phyloP scores from a whole-genome alignment of 495 filamentous ascomycete genomes.

The Terfezia boudieri region DNA sequence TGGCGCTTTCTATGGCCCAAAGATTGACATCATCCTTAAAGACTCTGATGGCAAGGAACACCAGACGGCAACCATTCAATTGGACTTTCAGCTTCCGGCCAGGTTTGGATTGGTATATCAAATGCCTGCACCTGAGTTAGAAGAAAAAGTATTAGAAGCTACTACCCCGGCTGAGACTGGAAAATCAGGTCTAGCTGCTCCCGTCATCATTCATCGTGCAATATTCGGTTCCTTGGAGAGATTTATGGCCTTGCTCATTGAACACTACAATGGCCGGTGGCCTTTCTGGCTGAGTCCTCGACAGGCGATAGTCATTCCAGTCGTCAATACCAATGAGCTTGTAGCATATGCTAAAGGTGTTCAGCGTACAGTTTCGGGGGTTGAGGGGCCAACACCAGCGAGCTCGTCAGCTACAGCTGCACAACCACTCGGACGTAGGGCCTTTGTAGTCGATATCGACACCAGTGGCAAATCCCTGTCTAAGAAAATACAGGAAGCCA shows the following conservation, averaged over 20 bases:
- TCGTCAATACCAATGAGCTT: constrained; percentile 36
- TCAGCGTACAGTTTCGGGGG: constrained; percentile 24
- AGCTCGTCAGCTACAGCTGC: constrained; percentile 20
- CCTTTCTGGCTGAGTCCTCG: constrained; percentile 83
- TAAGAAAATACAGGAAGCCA: constrained; percentile 53
- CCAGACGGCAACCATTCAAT: constrained; percentile 77
- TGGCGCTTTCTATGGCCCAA: constrained; percentile 87
- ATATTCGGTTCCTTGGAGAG: constrained; percentile 73
- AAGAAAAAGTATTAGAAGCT: constrained; percentile 31
- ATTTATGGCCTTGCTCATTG: constrained; percentile 69
- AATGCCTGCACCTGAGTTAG: constrained; percentile 49
- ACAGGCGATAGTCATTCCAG: constrained; percentile 56
- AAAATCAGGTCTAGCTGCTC: constrained; percentile 25
- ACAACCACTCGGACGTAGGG: constrained; percentile 24
- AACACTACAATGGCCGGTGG: constrained; percentile 61
- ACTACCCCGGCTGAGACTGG: constrained; percentile 24
- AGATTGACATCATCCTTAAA: constrained; percentile 73
- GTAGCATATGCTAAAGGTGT: constrained; percentile 33
- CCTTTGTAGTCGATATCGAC: constrained; percentile 52
- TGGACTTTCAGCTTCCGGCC: constrained; percentile 82
- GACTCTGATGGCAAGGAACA: constrained; percentile 75
- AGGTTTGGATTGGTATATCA: constrained; percentile 58
- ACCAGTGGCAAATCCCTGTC: constrained; percentile 34
- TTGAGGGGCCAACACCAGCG: constrained; percentile 2
- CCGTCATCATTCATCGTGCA: constrained; percentile 74